These are phyloP conservation scores for Corchorus olitorius DNA, from an alignment of 345 rosid species.

Conservation along the genomic window DNA sequence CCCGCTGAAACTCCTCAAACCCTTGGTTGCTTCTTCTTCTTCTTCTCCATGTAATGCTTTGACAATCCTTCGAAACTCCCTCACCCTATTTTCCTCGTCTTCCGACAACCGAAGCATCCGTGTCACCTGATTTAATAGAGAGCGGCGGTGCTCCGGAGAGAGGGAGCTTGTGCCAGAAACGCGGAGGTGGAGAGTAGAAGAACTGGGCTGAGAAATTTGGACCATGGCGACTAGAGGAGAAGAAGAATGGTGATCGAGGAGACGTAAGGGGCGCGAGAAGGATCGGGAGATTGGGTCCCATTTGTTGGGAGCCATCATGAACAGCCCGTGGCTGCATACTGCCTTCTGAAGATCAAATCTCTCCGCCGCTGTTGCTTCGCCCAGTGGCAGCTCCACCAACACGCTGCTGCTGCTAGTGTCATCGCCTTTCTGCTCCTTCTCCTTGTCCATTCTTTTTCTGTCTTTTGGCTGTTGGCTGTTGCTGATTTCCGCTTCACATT, in stretches of 20 bases:
- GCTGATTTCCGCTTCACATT: too few relatives aligned
- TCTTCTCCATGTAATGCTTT: not conserved
- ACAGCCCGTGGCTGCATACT: conserved; percentile 60
- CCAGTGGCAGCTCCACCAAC: conserved; percentile 18
- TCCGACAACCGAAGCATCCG: conserved; percentile 57
- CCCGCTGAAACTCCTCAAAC: conserved; percentile 37
- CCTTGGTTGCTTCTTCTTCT: not conserved
- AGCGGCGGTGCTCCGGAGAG: conserved; percentile 24
- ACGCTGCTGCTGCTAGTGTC: not conserved
- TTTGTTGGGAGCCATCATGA: conserved; percentile 55
- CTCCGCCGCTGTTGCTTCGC: conserved; percentile 7
- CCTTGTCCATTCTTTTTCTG: too few relatives aligned
- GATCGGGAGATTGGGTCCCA: conserved; percentile 50
- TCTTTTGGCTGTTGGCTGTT: too few relatives aligned
- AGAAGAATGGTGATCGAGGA: conserved; percentile 11
- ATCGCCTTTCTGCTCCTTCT: not conserved
- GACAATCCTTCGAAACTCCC: conserved; percentile 32
- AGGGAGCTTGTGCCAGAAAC: conserved; percentile 31
- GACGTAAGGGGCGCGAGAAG: conserved; percentile 48
- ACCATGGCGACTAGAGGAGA: conserved; percentile 27
- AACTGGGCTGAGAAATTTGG: conserved; percentile 37
- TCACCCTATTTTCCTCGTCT: conserved; percentile 34
- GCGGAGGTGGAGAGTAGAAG: conserved; percentile 33
- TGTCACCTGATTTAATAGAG: conserved; percentile 41
- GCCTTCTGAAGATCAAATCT: conserved; percentile 44